A percentile compares a stretch with the other conserved stretches of the same genome.
Conservation (phyloP, 2,329 filamentous ascomycete species). For the Botrytis porri region DNA sequence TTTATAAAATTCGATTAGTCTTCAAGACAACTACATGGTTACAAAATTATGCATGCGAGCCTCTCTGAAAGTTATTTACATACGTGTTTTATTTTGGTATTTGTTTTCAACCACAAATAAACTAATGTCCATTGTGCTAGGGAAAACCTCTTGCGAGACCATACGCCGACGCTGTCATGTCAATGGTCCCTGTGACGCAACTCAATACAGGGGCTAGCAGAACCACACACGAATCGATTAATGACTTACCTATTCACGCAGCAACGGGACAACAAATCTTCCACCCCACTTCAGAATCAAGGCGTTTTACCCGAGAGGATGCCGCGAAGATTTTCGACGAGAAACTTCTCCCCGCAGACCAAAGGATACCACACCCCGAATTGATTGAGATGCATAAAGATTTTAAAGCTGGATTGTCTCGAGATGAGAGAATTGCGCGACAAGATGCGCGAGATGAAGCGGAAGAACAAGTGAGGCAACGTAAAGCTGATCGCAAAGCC, state of each 20-base stretch:
- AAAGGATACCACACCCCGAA: constrained; percentile 60
- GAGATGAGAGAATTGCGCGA: constrained; percentile 29
- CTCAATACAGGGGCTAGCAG: constrained; percentile 55
- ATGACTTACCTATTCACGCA: constrained; percentile 62
- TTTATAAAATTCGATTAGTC: constrained; percentile 93
- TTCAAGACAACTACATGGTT: constrained; percentile 96
- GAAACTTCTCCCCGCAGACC: constrained; percentile 57
- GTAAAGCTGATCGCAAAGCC: constrained; percentile 38
- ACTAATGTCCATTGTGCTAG: constrained; percentile 46
- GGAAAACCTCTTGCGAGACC: constrained; percentile 72
- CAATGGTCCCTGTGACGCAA: constrained; percentile 74
- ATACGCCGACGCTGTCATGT: constrained; percentile 72
- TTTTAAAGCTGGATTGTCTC: constrained; percentile 41
- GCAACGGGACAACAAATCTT: constrained; percentile 64
- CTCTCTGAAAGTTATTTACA: constrained; percentile 59
- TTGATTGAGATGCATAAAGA: constrained; percentile 56
- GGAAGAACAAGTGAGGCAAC: constrained; percentile 46
- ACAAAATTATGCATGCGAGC: constrained; percentile 71
- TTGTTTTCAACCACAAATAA: constrained; percentile 21
- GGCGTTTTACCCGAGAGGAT: constrained; percentile 61
- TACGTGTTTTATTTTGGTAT: constrained; percentile 20
- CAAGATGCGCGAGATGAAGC: constrained; percentile 39
- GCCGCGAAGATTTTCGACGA: constrained; percentile 63
- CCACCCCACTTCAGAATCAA: constrained; percentile 60
- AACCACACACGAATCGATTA: constrained; percentile 56